These are phyloP conservation scores for Arctium minus DNA, from an alignment of 129 eudicot genomes.

Conservation along the genomic window DNA sequence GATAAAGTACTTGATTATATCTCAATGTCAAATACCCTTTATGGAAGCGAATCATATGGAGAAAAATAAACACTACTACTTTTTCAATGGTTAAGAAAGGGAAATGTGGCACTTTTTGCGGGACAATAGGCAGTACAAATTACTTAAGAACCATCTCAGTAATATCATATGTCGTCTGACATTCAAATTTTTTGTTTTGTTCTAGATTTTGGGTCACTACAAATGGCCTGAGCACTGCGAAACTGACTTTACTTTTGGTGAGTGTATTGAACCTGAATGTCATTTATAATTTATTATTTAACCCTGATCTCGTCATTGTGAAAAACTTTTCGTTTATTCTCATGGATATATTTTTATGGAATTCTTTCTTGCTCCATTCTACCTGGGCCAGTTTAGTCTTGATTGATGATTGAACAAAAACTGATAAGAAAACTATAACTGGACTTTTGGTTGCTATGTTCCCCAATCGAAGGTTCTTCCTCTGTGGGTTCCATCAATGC, in stretches of 20 bases:
- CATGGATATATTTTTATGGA: background rate
- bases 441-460: background rate
- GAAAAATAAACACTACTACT: background rate
- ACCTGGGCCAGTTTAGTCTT: too few relatives aligned
- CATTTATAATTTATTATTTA: background rate
- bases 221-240: slow-evolving; percentile 90
- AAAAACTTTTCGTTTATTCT: background rate
- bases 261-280: slow-evolving; percentile 24
- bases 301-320: background rate
- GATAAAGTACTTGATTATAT: background rate
- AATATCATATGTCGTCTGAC: background rate
- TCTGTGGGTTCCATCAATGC: slow-evolving; percentile 77
- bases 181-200: background rate
- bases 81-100: background rate
- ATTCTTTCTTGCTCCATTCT: background rate
- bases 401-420: background rate
- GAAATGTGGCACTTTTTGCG: background rate
- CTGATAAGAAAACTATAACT: background rate
- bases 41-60: background rate
- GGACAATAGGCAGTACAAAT: background rate
- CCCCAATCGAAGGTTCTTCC: slow-evolving; percentile 60
- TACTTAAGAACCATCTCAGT: background rate
- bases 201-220: slow-evolving; percentile 78
- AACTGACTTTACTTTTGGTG: slow-evolving; percentile 78
- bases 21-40: background rate